phyloP scores from a whole-genome alignment of 1,139 yeast species.

The Suhomyces anneliseae region DNA sequence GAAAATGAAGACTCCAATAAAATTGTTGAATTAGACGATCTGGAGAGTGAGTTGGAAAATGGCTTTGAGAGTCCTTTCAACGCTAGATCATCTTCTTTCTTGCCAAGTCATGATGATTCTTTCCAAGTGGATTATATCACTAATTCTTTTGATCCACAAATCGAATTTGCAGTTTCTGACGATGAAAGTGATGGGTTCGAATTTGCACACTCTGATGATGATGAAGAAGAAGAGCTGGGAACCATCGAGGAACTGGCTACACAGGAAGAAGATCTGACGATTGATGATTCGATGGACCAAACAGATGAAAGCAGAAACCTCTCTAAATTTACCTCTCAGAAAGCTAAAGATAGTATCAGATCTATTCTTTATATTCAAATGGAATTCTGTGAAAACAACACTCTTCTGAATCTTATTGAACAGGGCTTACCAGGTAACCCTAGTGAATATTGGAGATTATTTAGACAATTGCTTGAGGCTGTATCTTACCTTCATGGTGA shows the following conservation, averaged over 20 bases:
- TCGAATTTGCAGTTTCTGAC: conserved; percentile 55
- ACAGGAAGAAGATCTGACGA: conserved; percentile 5
- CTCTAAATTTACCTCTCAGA: background rate
- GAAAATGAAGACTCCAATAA: conserved; percentile 42
- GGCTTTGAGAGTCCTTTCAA: conserved; percentile 22
- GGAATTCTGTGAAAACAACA: conserved; percentile 97
- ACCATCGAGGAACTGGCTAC: background rate
- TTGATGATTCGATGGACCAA: background rate
- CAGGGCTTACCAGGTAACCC: conserved; percentile 74
- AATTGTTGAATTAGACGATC: conserved; percentile 21
- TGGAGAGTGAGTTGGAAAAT: conserved; percentile 19
- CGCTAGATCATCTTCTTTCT: conserved; percentile 31
- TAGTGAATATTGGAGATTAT: conserved; percentile 84
- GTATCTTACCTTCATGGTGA: conserved; percentile 87
- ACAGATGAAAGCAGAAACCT: background rate
- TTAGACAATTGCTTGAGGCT: conserved; percentile 89
- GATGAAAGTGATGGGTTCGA: conserved; percentile 27
- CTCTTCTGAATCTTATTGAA: conserved; percentile 76
- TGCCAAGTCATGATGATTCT: conserved; percentile 34
- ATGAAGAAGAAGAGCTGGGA: conserved; percentile 9
- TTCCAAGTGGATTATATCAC: conserved; percentile 66
- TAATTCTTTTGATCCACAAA: conserved; percentile 59
- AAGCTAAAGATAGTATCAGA: conserved; percentile 28
- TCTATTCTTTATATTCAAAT: conserved; percentile 80
- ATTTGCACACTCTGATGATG: conserved; percentile 23